These are phyloP conservation scores for Infundibulicybe gibba DNA, from an alignment of 768 basidiomycete species.

Conservation along the genomic window DNA sequence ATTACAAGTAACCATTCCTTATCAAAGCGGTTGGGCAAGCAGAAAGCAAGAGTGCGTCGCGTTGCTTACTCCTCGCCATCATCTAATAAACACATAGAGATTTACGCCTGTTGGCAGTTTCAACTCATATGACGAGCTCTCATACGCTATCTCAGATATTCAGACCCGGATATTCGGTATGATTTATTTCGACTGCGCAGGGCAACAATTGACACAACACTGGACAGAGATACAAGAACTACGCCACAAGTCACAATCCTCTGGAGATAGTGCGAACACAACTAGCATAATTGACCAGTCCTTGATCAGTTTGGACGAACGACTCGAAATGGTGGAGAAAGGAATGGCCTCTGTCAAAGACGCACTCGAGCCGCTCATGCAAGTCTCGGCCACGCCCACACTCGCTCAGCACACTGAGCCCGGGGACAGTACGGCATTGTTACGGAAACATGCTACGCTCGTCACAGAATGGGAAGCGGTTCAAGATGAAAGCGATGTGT, in stretches of 20 bases:
- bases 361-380: constrained; percentile 57
- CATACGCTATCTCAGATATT: constrained; percentile 84
- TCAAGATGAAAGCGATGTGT: constrained; percentile 72
- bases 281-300: constrained; percentile 79
- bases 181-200: constrained; percentile 11
- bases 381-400: constrained; percentile 45
- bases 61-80: constrained; percentile 8
- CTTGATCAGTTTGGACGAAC: constrained; percentile 75
- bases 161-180: constrained; percentile 89
- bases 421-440: constrained; percentile 44
- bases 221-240: constrained; percentile 85
- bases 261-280: constrained; percentile 51
- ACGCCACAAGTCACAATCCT: constrained; percentile 78
- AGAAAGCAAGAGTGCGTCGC: constrained; percentile 65
- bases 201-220: constrained; percentile 4
- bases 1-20: constrained; percentile 54
- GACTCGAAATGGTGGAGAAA: constrained; percentile 66
- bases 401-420: constrained; percentile 29
- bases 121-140: constrained; percentile 83
- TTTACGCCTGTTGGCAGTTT: constrained; percentile 71
- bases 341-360: constrained; percentile 71
- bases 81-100: constrained; percentile 42
- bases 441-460: constrained; percentile 74
- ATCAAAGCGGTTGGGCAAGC: constrained; percentile 44
- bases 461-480: constrained; percentile 78